Percentiles rank a stretch among this genome's conserved stretches.
Evolutionary conservation across 2,329 filamentous ascomycete genomes (phyloP).

Genomic region (Talaromyces amestolkiae): DNA sequence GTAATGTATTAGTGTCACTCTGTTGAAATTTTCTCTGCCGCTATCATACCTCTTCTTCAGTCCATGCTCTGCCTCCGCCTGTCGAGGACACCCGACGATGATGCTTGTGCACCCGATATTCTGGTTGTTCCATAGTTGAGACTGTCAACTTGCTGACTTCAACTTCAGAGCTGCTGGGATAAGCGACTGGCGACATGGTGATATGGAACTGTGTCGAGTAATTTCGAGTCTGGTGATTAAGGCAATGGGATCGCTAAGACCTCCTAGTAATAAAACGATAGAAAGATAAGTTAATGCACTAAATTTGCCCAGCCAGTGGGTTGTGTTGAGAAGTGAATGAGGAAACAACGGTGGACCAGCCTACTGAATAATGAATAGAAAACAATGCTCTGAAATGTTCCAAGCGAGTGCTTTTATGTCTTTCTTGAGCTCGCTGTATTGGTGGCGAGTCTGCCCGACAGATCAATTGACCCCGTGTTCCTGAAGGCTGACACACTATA

Average conservation of each 20-base stretch:
- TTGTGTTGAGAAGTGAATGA: slow-evolving; percentile 40
- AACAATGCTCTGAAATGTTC: slow-evolving; percentile 10
- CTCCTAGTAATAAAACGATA: slow-evolving; percentile 16
- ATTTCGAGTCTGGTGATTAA: neutral
- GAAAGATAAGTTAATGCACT: slow-evolving; percentile 40
- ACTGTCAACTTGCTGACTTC: neutral
- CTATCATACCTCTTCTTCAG: slow-evolving; percentile 73
- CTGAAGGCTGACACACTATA: slow-evolving; percentile 15
- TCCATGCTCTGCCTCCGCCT: slow-evolving; percentile 77
- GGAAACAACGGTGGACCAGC: slow-evolving; percentile 15
- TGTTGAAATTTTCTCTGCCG: neutral
- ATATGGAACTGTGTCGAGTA: neutral
- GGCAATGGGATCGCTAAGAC: slow-evolving; percentile 24
- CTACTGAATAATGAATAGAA: neutral
- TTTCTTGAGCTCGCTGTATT: neutral
- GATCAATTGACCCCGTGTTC: slow-evolving; percentile 4
- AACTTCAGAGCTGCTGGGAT: neutral
- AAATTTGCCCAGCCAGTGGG: slow-evolving; percentile 57
- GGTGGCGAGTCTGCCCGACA: neutral
- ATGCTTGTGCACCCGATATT: slow-evolving; percentile 57
- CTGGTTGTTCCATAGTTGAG: slow-evolving; percentile 11
- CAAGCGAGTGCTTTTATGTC: slow-evolving; percentile 14
- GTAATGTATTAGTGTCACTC: slow-evolving; percentile 7
- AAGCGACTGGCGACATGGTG: slow-evolving; percentile 21
- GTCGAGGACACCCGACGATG: slow-evolving; percentile 67